A percentile compares a stretch with the other conserved stretches of the same genome.
Conservation (phyloP, 495 filamentous ascomycete species). For the Lasiosphaeria hispida region DNA sequence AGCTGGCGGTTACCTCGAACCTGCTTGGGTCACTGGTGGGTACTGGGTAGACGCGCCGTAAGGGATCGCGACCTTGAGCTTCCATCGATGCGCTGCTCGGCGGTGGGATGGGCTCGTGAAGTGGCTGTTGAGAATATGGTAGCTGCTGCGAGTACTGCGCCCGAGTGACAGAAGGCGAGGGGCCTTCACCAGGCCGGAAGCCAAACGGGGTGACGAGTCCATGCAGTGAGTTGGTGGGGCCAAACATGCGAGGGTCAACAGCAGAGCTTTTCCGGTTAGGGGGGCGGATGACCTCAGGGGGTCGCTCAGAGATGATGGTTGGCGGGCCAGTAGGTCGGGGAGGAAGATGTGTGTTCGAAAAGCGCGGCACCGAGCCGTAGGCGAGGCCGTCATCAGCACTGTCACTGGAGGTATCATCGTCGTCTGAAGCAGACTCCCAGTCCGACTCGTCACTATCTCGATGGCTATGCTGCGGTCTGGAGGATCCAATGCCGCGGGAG, state of each 20-base stretch:
- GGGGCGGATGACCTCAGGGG: slow-evolving; percentile 29
- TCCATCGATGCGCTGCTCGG: slow-evolving; percentile 34
- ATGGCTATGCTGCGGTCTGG: slow-evolving; percentile 31
- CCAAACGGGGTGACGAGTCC: slow-evolving; percentile 52
- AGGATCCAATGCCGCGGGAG: slow-evolving; percentile 36
- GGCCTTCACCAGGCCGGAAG: slow-evolving; percentile 33
- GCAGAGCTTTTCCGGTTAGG: slow-evolving; percentile 44
- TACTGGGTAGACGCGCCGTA: slow-evolving; percentile 47
- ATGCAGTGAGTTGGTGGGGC: slow-evolving; percentile 52
- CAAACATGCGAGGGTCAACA: slow-evolving; percentile 53
- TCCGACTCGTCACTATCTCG: slow-evolving; percentile 38
- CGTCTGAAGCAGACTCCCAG: slow-evolving; percentile 46
- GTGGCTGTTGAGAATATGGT: slow-evolving; percentile 1
- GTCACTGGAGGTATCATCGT: slow-evolving; percentile 42
- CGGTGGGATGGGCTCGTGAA: slow-evolving; percentile 23
- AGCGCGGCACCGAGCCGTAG: slow-evolving; percentile 41
- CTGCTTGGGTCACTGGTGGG: slow-evolving; percentile 60
- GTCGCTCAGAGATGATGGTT: slow-evolving; percentile 25
- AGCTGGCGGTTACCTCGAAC: slow-evolving; percentile 53
- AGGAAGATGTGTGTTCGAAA: slow-evolving; percentile 29
- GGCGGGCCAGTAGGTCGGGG: slow-evolving; percentile 10
- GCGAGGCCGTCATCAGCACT: slow-evolving; percentile 44
- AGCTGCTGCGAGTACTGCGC: slow-evolving; percentile 10
- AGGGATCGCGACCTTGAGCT: slow-evolving; percentile 26
- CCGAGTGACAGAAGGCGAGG: too few relatives aligned